A percentile compares a stretch with the other conserved stretches of the same genome.
Evolutionary conservation across 129 eudicot genomes (phyloP).

Genomic region (Lactuca saligna): DNA sequence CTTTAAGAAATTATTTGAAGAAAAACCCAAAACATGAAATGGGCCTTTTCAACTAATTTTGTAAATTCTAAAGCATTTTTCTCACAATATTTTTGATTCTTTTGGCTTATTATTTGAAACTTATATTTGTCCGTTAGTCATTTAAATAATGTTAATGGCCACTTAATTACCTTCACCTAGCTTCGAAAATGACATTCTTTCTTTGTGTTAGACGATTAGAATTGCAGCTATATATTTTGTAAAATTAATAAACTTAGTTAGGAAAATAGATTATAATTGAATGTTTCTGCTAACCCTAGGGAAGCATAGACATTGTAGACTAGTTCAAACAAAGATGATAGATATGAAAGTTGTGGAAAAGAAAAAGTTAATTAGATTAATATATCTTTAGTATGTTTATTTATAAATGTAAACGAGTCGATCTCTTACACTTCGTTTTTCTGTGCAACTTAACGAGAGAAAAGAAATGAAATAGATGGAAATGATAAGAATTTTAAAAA

Average conservation of each 20-base stretch:
- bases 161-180: not conserved
- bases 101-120: not conserved
- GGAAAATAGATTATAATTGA: not conserved
- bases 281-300: not conserved
- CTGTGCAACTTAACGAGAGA: too few species aligned
- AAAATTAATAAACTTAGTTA: not conserved
- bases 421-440: too few species aligned
- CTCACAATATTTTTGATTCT: slow-evolving; percentile 5
- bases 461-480: too few species aligned
- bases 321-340: too few species aligned
- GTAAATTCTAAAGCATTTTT: slow-evolving; percentile 24
- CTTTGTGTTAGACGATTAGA: not conserved
- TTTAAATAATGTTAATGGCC: not conserved
- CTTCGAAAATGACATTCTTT: not conserved
- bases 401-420: not conserved
- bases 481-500: too few species aligned
- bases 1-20: slow-evolving; percentile 15
- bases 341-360: too few species aligned
- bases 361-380: too few species aligned
- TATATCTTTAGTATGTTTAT: too few species aligned
- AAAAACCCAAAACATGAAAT: slow-evolving; percentile 22
- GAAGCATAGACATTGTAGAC: too few species aligned
- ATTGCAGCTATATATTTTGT: not conserved
- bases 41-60: slow-evolving; percentile 23
- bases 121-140: not conserved